Evolutionary conservation across 2,329 filamentous ascomycete species (phyloP).

Genomic region (Penicillium crustosum): DNA sequence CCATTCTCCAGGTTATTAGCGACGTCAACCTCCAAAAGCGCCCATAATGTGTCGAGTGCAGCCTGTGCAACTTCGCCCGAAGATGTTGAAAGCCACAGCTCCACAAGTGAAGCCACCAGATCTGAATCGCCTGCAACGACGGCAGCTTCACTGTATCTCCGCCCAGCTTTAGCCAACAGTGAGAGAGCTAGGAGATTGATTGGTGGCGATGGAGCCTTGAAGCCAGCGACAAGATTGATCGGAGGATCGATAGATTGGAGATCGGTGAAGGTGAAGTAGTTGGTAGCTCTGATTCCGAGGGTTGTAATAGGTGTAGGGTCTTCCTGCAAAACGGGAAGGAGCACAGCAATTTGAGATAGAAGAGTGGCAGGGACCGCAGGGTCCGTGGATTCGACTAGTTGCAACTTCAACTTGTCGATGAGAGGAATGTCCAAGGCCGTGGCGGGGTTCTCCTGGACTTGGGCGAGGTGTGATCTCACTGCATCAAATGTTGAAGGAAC

Average conservation of each 20-base stretch:
- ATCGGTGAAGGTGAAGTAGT: constrained; percentile 52
- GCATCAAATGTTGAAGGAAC: constrained; percentile 37
- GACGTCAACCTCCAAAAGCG: constrained; percentile 54
- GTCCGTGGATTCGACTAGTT: constrained; percentile 40
- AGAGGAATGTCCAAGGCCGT: constrained; percentile 49
- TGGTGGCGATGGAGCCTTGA: constrained; percentile 51
- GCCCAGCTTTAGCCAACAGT: constrained; percentile 57
- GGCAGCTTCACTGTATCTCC: constrained; percentile 54
- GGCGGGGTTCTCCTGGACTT: constrained; percentile 47
- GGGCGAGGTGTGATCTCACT: constrained; percentile 45
- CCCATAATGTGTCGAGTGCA: constrained; percentile 54
- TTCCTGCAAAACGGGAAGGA: constrained; percentile 56
- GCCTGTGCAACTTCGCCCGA: constrained; percentile 57
- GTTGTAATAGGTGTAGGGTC: constrained; percentile 57
- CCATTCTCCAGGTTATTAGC: constrained; percentile 33
- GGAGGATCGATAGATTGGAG: constrained; percentile 50
- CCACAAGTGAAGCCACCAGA: constrained; percentile 56
- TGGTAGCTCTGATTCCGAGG: constrained; percentile 52
- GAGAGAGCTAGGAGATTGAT: constrained; percentile 59
- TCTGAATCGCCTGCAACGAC: constrained; percentile 57
- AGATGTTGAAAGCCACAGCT: constrained; percentile 58
- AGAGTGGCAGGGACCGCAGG: constrained; percentile 39
- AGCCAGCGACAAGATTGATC: constrained; percentile 56
- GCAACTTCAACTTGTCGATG: constrained; percentile 53
- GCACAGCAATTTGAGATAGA: constrained; percentile 49